These are phyloP conservation scores for Hyparrhenia diplandra DNA, from an alignment of 176 grass and related monocot genomes.

Conservation along the genomic window DNA sequence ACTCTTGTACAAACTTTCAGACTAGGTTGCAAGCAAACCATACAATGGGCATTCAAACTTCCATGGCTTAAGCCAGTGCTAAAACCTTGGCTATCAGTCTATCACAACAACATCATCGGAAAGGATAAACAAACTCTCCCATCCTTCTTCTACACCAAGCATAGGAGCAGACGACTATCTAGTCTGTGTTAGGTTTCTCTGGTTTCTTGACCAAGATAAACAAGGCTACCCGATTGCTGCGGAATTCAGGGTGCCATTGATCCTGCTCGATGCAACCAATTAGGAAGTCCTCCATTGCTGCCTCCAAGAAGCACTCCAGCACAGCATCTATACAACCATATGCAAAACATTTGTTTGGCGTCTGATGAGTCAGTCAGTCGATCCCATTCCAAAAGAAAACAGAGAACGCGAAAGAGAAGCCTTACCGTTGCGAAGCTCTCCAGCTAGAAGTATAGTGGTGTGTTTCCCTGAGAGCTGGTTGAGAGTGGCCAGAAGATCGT, in stretches of 20 bases:
- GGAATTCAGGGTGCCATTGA: conserved; percentile 88
- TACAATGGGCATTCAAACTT: background rate
- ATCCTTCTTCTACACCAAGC: background rate
- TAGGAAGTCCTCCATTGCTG: conserved; percentile 60
- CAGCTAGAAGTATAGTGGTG: conserved; percentile 76
- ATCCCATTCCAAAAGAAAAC: background rate
- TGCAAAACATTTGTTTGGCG: background rate
- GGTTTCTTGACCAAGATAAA: conserved; percentile 71
- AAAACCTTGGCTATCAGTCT: too few species aligned
- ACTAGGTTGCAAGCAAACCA: background rate
- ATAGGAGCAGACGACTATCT: background rate
- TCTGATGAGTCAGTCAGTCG: background rate
- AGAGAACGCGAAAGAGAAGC: background rate
- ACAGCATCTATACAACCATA: conserved; percentile 47
- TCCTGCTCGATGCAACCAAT: conserved; percentile 72
- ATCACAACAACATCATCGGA: background rate
- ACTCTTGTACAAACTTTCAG: background rate
- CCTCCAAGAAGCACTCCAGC: conserved; percentile 84
- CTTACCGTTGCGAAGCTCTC: conserved; percentile 85
- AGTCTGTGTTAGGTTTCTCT: background rate
- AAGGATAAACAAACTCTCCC: background rate
- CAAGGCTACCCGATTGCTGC: conserved; percentile 72
- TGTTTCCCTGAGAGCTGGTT: conserved; percentile 44
- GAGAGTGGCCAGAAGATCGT: conserved; percentile 63
- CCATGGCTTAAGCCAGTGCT: background rate